Conservation (phyloP, 1,139 yeast species). For the Yamadazyma aaseri region DNA sequence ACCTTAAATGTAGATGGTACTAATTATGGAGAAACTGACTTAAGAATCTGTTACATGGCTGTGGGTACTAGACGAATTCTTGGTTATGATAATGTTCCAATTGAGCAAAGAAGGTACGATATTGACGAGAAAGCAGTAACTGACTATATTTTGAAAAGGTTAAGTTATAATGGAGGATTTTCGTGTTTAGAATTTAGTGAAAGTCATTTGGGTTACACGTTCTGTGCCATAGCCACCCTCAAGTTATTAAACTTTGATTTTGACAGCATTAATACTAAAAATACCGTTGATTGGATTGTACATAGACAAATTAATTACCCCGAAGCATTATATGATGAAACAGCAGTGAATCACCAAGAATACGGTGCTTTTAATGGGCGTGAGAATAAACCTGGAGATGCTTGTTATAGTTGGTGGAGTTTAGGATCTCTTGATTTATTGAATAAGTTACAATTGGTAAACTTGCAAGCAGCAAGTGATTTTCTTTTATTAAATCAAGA, state of each 20-base stretch:
- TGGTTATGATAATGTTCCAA: slow-evolving; percentile 33
- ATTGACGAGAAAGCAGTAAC: slow-evolving; percentile 42
- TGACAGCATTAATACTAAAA: slow-evolving; percentile 12
- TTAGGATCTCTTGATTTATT: slow-evolving; percentile 57
- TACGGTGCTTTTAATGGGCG: slow-evolving; percentile 89
- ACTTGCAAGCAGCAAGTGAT: slow-evolving; percentile 32
- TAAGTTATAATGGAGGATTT: slow-evolving; percentile 67
- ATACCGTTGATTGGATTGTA: slow-evolving; percentile 56
- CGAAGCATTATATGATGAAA: slow-evolving; percentile 19
- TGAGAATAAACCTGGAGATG: slow-evolving; percentile 78
- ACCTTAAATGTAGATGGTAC: slow-evolving; percentile 27
- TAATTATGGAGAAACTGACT: slow-evolving; percentile 63
- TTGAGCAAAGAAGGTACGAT: slow-evolving; percentile 25
- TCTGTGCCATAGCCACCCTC: slow-evolving; percentile 76
- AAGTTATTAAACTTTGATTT: slow-evolving; percentile 31
- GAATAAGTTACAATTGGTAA: slow-evolving; percentile 29
- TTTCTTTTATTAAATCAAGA: slow-evolving; percentile 70
- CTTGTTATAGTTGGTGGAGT: slow-evolving; percentile 93
- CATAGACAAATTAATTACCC: slow-evolving; percentile 59
- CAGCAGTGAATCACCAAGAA: slow-evolving; percentile 41
- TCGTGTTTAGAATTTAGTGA: slow-evolving; percentile 46
- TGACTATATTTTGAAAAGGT: slow-evolving; percentile 41
- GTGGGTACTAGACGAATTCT: slow-evolving; percentile 58
- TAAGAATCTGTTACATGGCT: slow-evolving; percentile 77
- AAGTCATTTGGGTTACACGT: slow-evolving; percentile 86